Percentiles rank a stretch among this genome's conserved stretches.
These are phyloP conservation scores for Fusarium nanum DNA, from an alignment of 2,329 filamentous ascomycete genomes.

Conservation along the genomic window DNA sequence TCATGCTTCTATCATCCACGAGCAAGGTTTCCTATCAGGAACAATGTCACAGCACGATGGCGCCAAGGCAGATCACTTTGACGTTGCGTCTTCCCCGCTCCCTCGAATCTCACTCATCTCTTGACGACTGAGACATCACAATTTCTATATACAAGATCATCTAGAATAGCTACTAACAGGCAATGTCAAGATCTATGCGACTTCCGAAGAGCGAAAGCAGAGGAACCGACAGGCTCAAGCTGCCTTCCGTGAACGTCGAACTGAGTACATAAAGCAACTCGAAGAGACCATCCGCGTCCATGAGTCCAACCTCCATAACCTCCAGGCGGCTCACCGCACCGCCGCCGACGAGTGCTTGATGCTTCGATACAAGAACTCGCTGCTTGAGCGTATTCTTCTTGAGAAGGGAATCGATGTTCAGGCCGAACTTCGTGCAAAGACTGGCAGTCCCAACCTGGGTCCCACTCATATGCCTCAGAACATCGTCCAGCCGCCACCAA, in stretches of 20 bases:
- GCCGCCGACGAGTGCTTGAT: constrained; percentile 97
- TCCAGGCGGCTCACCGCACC: constrained; percentile 93
- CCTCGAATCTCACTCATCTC: not conserved
- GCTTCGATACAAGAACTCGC: constrained; percentile 97
- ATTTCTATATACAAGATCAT: not conserved
- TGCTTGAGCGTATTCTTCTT: constrained; percentile 92
- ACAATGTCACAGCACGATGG: not conserved
- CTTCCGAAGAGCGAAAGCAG: constrained; percentile 98
- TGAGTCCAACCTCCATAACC: constrained; percentile 90
- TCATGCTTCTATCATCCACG: not conserved
- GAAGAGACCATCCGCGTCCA: constrained; percentile 97
- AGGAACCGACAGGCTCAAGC: constrained; percentile 97
- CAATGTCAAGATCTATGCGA: constrained; percentile 86
- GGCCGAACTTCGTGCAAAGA: constrained; percentile 92
- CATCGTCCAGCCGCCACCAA: constrained; percentile 77
- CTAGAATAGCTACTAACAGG: constrained; percentile 35
- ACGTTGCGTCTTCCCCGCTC: constrained; percentile 19
- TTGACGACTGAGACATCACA: constrained; percentile 18
- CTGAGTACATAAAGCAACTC: constrained; percentile 99
- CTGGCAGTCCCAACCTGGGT: constrained; percentile 83
- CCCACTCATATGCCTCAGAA: constrained; percentile 75
- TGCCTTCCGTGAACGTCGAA: constrained; percentile 94
- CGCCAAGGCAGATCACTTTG: not conserved
- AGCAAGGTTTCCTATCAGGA: constrained; percentile 1
- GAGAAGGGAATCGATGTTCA: constrained; percentile 99